These are phyloP conservation scores for Hibiscus trionum DNA, from an alignment of 345 rosid species.

Conservation along the genomic window DNA sequence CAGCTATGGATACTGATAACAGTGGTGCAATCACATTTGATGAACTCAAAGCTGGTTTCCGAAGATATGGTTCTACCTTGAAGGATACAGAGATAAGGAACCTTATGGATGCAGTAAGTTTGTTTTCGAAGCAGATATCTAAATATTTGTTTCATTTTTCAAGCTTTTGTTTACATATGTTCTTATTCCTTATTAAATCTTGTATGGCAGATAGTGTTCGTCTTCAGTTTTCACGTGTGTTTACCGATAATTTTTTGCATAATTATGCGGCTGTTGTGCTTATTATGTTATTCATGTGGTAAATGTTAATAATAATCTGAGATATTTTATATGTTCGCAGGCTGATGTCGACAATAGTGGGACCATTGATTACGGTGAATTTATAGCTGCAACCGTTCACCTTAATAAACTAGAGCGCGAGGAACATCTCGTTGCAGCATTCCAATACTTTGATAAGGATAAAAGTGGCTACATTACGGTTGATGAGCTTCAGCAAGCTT, in stretches of 20 bases:
- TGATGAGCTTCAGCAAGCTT: constrained; percentile 95
- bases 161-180: not conserved
- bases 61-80: constrained; percentile 94
- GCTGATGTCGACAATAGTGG: constrained; percentile 99
- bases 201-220: no score
- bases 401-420: constrained; percentile 92
- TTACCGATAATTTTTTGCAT: not conserved
- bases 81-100: constrained; percentile 91
- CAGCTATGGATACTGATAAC: constrained; percentile 87
- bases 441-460: constrained; percentile 90
- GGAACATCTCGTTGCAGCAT: constrained; percentile 96
- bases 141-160: not conserved
- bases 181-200: not conserved
- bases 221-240: no score
- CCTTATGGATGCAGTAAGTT: constrained; percentile 96
- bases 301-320: constrained; percentile 9
- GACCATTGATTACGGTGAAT: constrained; percentile 90
- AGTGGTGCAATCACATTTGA: constrained; percentile 98
- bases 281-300: constrained; percentile 2
- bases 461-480: constrained; percentile 91
- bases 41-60: constrained; percentile 90
- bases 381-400: constrained; percentile 94
- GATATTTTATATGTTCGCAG: constrained; percentile 30
- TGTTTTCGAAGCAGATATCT: constrained; percentile 4
- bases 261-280: not conserved